These are phyloP conservation scores for Elongisporangium prolatum DNA, from an alignment of 352 stramenopile species.

Conservation along the genomic window DNA sequence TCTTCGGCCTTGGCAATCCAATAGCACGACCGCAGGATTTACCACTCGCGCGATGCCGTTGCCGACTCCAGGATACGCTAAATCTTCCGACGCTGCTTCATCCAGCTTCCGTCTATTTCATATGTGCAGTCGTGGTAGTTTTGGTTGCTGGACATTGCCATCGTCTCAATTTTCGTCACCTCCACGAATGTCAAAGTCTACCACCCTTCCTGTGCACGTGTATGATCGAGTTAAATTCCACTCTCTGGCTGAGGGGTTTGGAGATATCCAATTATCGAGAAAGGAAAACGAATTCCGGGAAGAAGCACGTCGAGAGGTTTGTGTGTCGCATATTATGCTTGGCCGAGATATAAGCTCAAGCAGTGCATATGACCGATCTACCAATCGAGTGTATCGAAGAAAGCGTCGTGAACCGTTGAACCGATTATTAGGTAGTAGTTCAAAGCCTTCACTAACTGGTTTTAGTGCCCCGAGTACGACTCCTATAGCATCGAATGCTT, in stretches of 20 bases:
- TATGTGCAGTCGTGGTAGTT: slow-evolving; percentile 43
- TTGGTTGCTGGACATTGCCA: slow-evolving; percentile 51
- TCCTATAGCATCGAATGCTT: slow-evolving; percentile 14
- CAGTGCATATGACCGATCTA: neutral
- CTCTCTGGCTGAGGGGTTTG: slow-evolving; percentile 21
- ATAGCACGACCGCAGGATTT: slow-evolving; percentile 26
- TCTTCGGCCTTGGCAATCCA: slow-evolving; percentile 7
- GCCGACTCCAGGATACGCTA: neutral
- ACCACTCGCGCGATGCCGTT: slow-evolving; percentile 13
- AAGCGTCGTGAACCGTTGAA: neutral
- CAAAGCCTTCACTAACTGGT: neutral
- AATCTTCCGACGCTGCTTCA: neutral
- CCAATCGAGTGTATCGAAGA: neutral
- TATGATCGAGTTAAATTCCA: slow-evolving; percentile 27
- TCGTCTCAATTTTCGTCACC: slow-evolving; percentile 16
- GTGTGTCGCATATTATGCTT: slow-evolving; percentile 43
- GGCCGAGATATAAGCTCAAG: slow-evolving; percentile 10
- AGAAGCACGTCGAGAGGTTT: neutral
- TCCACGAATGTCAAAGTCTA: slow-evolving; percentile 12
- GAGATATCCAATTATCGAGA: neutral
- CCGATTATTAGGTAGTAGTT: neutral
- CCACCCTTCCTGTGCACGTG: slow-evolving; percentile 6
- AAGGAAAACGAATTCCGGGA: slow-evolving; percentile 1
- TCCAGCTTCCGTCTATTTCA: slow-evolving; percentile 38
- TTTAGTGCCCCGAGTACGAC: slow-evolving; percentile 3